Evolutionary conservation across 2,329 filamentous ascomycete genomes (phyloP).

Genomic region (Botryotinia calthae): DNA sequence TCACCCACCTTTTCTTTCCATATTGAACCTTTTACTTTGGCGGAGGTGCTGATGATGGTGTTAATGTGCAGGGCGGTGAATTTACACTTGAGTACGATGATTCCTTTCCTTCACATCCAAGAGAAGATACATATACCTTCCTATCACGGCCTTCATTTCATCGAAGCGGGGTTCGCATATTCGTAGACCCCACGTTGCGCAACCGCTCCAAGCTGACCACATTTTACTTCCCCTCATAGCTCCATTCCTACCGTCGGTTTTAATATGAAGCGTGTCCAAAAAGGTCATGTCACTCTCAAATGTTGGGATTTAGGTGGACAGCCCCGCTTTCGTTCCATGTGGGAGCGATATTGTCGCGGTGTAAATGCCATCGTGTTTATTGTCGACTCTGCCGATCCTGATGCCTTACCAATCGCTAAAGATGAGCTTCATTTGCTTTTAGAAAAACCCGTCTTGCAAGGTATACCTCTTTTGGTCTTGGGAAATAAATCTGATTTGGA

Average conservation of each 20-base stretch:
- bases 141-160: conserved; percentile 1
- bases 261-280: conserved; percentile 98
- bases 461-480: conserved; percentile 88
- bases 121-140: neutral
- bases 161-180: conserved; percentile 22
- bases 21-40: conserved; percentile 2
- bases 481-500: conserved; percentile 96
- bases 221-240: conserved; percentile 50
- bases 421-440: conserved; percentile 91
- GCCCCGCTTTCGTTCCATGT: conserved; percentile 96
- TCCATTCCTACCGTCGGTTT: conserved; percentile 98
- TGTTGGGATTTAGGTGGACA: conserved; percentile 99
- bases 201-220: conserved; percentile 39
- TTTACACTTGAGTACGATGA: conserved; percentile 93
- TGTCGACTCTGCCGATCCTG: conserved; percentile 88
- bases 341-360: conserved; percentile 96
- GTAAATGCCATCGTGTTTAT: conserved; percentile 99
- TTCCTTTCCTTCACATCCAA: conserved; percentile 1
- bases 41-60: conserved; percentile 43
- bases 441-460: conserved; percentile 77
- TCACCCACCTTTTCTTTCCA: conserved; percentile 28
- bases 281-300: conserved; percentile 96
- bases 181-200: conserved; percentile 18
- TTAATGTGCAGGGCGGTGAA: conserved; percentile 74
- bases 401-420: conserved; percentile 76